Percentiles rank a stretch among this genome's conserved stretches.
These are phyloP conservation scores for Diaporthe ilicicola DNA, from an alignment of 2,329 filamentous ascomycete species.

Conservation along the genomic window DNA sequence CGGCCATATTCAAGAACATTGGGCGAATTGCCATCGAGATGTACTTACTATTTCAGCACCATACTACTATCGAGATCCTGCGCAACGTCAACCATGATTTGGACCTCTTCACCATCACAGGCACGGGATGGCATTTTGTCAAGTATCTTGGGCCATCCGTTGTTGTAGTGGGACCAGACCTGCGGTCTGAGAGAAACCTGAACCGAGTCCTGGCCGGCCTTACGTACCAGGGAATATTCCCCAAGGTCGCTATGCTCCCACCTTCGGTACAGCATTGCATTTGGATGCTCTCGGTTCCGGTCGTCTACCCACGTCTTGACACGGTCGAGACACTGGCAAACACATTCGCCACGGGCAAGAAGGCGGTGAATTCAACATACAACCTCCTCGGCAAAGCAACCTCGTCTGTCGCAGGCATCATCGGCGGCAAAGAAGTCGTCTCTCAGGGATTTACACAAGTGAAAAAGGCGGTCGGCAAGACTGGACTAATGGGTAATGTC, in stretches of 20 bases:
- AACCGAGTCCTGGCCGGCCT: slow-evolving; percentile 93
- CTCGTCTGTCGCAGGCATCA: slow-evolving; percentile 92
- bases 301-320: slow-evolving; percentile 91
- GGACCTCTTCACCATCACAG: slow-evolving; percentile 95
- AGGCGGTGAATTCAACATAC: slow-evolving; percentile 94
- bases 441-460: slow-evolving; percentile 92
- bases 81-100: slow-evolving; percentile 87
- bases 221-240: slow-evolving; percentile 97
- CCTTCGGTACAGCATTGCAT: slow-evolving; percentile 96
- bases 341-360: slow-evolving; percentile 93
- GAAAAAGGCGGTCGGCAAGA: slow-evolving; percentile 96
- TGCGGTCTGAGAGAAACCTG: slow-evolving; percentile 88
- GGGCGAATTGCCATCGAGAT: slow-evolving; percentile 95
- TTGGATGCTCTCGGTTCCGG: slow-evolving; percentile 91
- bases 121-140: slow-evolving; percentile 98
- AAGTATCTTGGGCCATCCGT: slow-evolving; percentile 94
- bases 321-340: slow-evolving; percentile 90
- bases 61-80: slow-evolving; percentile 93
- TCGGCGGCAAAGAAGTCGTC: slow-evolving; percentile 93
- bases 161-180: slow-evolving; percentile 89
- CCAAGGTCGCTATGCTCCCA: slow-evolving; percentile 89
- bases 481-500: slow-evolving; percentile 93
- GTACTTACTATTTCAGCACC: slow-evolving; percentile 98
- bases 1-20: slow-evolving; percentile 98
- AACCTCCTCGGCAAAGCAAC: slow-evolving; percentile 96